phyloP scores from a whole-genome alignment of 192 early-diverging fungal genomes.

The Geranomyces variabilis region DNA sequence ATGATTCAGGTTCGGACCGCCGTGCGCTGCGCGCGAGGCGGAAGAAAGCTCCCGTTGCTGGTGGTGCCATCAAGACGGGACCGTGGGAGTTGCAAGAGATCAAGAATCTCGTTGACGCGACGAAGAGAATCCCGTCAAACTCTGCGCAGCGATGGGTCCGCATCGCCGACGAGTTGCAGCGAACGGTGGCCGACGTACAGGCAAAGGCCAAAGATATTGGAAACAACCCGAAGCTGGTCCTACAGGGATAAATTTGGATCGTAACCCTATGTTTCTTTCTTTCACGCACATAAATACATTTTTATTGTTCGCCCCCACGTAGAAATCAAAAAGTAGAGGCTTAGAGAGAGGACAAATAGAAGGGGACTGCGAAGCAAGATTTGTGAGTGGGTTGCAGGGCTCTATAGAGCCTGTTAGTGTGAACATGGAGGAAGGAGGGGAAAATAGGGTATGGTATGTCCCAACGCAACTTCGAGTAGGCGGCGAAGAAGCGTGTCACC shows the following conservation, averaged over 20 bases:
- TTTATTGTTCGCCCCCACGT: too few relatives aligned
- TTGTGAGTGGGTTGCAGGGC: too few relatives aligned
- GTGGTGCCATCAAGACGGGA: neutral
- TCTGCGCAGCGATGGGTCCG: neutral
- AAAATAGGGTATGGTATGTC: too few relatives aligned
- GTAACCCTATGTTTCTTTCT: too few relatives aligned
- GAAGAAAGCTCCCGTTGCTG: neutral
- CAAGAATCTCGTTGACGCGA: slow-evolving; percentile 1
- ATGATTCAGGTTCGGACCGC: neutral
- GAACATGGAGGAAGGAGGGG: too few relatives aligned
- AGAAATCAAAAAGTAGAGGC: too few relatives aligned
- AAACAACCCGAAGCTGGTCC: neutral
- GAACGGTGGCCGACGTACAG: neutral
- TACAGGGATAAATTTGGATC: neutral
- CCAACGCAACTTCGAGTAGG: too few relatives aligned
- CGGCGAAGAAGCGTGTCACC: too few relatives aligned
- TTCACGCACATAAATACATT: too few relatives aligned
- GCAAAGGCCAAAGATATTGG: slow-evolving; percentile 2
- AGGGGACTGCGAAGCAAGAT: too few relatives aligned
- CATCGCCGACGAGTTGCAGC: neutral
- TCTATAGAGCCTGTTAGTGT: too few relatives aligned
- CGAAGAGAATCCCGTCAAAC: neutral
- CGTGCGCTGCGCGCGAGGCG: neutral
- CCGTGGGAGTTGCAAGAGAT: slow-evolving; percentile 1
- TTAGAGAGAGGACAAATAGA: too few relatives aligned